Percentiles rank a stretch among this genome's conserved stretches.
Evolutionary conservation across 805 yeast genomes (phyloP).

Genomic region (Groenewaldozyma tartarivorans): DNA sequence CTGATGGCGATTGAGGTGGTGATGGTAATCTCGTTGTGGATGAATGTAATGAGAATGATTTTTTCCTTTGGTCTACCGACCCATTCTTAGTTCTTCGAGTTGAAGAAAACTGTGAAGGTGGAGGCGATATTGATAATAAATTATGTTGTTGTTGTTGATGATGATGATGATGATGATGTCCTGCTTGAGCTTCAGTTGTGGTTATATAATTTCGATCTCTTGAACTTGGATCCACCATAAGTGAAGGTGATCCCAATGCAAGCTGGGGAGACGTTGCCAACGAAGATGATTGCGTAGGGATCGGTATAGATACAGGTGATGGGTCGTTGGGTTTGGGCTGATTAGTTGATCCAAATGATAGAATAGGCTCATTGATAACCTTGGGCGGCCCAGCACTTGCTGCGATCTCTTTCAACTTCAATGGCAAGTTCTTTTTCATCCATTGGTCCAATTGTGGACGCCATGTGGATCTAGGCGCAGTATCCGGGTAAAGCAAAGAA

Average conservation of each 20-base stretch:
- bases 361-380: neutral
- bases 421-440: slow-evolving; percentile 26
- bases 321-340: neutral
- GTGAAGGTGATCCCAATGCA: neutral
- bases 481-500: slow-evolving; percentile 29
- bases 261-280: neutral
- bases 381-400: slow-evolving; percentile 4
- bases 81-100: neutral
- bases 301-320: neutral
- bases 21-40: slow-evolving; percentile 7
- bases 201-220: neutral
- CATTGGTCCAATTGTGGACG: slow-evolving; percentile 30
- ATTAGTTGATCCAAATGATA: neutral
- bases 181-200: neutral
- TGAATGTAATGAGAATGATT: neutral
- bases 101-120: neutral
- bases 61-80: neutral
- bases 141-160: no score
- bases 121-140: neutral
- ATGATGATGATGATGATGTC: no score
- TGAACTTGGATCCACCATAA: neutral
- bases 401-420: slow-evolving; percentile 18
- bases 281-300: slow-evolving; percentile 1
- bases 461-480: slow-evolving; percentile 30
- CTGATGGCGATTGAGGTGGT: slow-evolving; percentile 13